Evolutionary conservation across 345 rosid species (phyloP).

Genomic region (Moricandia arvensis): DNA sequence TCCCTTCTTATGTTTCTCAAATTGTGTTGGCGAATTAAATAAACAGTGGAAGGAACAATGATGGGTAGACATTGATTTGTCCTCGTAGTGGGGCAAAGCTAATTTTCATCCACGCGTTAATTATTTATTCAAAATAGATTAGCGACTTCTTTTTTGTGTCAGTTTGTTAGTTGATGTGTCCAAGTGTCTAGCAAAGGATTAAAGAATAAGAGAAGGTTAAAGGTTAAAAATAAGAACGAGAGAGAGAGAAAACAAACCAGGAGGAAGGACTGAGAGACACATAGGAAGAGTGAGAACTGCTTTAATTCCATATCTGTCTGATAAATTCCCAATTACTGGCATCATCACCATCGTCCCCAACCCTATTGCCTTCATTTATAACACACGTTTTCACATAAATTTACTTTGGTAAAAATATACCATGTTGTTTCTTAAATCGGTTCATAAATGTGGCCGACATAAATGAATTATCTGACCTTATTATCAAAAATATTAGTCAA

Average conservation of each 20-base stretch:
- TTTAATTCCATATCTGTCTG: no score
- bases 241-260: not conserved
- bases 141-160: not conserved
- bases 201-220: not conserved
- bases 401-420: no score
- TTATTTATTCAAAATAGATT: not conserved
- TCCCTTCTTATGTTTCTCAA: no score
- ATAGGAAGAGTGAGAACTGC: no score
- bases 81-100: conserved; percentile 6
- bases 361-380: not conserved
- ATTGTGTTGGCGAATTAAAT: no score
- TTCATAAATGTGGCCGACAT: not conserved
- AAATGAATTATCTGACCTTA: not conserved
- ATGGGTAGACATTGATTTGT: not conserved
- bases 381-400: not conserved
- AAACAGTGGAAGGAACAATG: not conserved
- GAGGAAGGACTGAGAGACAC: no score
- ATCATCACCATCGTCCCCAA: no score
- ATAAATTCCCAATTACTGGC: no score
- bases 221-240: not conserved
- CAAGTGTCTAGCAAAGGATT: not conserved
- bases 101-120: not conserved
- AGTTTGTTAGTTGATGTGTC: not conserved
- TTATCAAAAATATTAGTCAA: no score
- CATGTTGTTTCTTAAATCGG: not conserved